Base-by-base conservation (phyloP, 129 eudicot genomes). In the Centrapalus pauciflorus region DNA sequence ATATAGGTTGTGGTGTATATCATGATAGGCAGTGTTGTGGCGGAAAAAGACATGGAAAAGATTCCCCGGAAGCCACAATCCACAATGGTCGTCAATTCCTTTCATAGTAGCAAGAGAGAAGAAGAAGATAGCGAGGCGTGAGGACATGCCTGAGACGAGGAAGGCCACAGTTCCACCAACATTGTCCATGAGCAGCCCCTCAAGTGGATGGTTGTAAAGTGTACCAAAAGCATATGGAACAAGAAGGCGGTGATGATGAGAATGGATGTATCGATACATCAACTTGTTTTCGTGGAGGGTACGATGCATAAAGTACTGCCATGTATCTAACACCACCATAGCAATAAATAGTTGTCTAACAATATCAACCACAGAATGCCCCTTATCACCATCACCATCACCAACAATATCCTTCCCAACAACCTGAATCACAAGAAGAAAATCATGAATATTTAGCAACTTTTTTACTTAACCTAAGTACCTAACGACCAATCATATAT, bases 171-270 rank as follows among this genome's bases (percentile, higher is more conserved):
- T 96, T 26, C 97, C 97, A 20, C 97, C 97, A 48, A 84, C 43
- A 1, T 93, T 90, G 74, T 90, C 97, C 16, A 90, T 82, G 12
- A 90, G 80, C 52, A 90, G 87, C 11, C 97, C 97, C 61, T 90
- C 97, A 2, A 81, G 1, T 13, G 97, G 97, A 82, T 90, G 97
- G 79, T 90, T 90, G 81, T 87, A 87, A 0, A 90, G 82, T 51
- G 97, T 96, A 73, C 97, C 97, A 64, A 69, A 90, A 7, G 97
- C 95, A 34, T 90, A 90, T 1, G 97, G 97, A 32, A 90, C 97
- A 4, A 90, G 54, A 8, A 90, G 93, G 26, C 88, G 83, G 71
- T 90, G 97, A 55, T 90, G 97, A 58, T 75, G 93, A 23, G 95
- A 87, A 63, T 87, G 95, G 66, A 91, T 79, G 28, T 91, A 94